Evolutionary conservation across 2,329 filamentous ascomycete genomes (phyloP).

Genomic region (Dothideomycetes sp.): DNA sequence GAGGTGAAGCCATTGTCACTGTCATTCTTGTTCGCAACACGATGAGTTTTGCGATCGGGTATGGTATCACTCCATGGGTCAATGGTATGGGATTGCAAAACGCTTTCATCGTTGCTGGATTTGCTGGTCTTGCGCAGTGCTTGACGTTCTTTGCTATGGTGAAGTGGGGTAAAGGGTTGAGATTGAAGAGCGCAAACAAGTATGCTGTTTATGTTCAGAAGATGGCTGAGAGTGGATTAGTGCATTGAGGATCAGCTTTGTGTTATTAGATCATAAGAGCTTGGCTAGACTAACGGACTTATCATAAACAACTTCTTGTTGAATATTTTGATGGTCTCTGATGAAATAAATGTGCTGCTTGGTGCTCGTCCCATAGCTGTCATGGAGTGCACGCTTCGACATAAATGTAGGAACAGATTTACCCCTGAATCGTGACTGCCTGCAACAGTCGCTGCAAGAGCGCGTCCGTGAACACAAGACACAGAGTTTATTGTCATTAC

Average conservation of each 20-base stretch:
- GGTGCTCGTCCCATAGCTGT: no score
- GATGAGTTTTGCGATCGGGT: constrained; percentile 42
- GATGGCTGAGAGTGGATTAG: constrained; percentile 20
- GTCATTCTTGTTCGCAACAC: constrained; percentile 43
- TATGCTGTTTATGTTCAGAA: constrained; percentile 33
- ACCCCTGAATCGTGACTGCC: no score
- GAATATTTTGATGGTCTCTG: no score
- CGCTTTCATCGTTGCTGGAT: constrained; percentile 35
- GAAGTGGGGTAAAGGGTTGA: constrained; percentile 39
- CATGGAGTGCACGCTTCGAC: no score
- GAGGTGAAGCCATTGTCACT: constrained; percentile 42
- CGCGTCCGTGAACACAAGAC: no score
- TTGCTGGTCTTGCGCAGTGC: constrained; percentile 34
- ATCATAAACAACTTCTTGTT: no score
- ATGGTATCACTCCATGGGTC: constrained; percentile 42
- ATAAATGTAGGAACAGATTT: no score
- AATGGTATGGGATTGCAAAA: constrained; percentile 34
- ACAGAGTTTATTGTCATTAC: no score
- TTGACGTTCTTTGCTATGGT: constrained; percentile 36
- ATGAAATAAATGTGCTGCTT: no score
- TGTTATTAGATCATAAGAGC: no score
- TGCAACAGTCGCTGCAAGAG: no score
- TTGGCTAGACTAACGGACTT: no score
- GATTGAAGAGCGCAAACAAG: constrained; percentile 29
- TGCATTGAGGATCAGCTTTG: constrained; percentile 19